These are phyloP conservation scores for Psidium friedrichsthalianum DNA, from an alignment of 345 rosid genomes.

Conservation along the genomic window DNA sequence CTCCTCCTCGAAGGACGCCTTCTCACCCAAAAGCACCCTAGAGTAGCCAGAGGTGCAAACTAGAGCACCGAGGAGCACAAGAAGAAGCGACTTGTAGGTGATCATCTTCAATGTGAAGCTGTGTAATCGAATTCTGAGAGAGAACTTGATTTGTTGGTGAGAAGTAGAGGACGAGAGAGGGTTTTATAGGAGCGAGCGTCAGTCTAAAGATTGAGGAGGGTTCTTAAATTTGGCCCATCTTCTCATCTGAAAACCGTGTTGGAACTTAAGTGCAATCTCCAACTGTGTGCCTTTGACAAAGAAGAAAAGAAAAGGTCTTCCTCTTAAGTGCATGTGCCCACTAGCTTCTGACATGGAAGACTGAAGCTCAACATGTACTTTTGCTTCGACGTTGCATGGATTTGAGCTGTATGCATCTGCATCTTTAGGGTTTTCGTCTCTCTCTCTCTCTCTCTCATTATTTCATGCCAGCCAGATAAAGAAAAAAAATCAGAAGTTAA, in stretches of 20 bases:
- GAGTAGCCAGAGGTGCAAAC: conserved; percentile 12
- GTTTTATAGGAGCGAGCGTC: neutral
- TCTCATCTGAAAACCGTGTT: conserved; percentile 22
- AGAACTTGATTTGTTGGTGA: neutral
- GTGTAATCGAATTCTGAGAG: neutral
- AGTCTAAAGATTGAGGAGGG: neutral
- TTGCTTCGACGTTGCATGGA: neutral
- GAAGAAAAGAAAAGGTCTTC: neutral
- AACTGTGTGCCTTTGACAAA: conserved; percentile 15
- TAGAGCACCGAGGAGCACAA: conserved; percentile 23
- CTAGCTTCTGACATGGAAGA: neutral
- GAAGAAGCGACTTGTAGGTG: conserved; percentile 17
- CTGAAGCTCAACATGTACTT: neutral
- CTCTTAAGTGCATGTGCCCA: neutral
- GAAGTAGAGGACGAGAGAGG: neutral
- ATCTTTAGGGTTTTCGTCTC: neutral
- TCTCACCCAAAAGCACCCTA: conserved; percentile 21
- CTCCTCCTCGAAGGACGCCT: conserved; percentile 22
- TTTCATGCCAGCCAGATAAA: neutral
- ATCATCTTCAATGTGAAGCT: neutral
- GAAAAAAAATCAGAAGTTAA: neutral
- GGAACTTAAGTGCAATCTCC: conserved; percentile 17
- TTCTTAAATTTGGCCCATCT: conserved; percentile 18
- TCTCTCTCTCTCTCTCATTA: neutral
- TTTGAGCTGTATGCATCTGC: neutral